Base-by-base conservation (phyloP, 331 rosid genomes). In the Stylosanthes scabra region DNA sequence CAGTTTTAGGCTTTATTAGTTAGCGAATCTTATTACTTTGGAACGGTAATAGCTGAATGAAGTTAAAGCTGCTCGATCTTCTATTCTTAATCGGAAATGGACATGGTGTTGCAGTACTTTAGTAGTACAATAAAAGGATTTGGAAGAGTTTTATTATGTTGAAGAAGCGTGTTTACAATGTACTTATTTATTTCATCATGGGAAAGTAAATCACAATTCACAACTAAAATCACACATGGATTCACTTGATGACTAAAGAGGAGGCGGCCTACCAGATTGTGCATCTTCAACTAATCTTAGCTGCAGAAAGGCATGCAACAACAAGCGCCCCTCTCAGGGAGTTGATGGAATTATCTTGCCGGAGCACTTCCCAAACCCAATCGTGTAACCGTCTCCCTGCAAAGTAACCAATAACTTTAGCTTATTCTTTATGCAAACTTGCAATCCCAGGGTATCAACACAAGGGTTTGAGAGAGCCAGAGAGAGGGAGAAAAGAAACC, bases 341-440 rank as follows among this genome's bases (percentile, higher is more conserved):
- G 81, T 72, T 42, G 97, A 50, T 14, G 98, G 97, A 59, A 82
- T 71, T 70, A 94, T 70, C 87, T 88, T 94, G 59, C 99, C 99
- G 0, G 84, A 58, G 86, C 99, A 94, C 11, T 79, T 83, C 5
- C 99, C 97, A 6, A 94, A 94, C 44, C 99, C 99, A 55, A 91
- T 60, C 15, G 82, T 91, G 92, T 91, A 91, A 62, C 89, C 96
- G 42, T 84, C 61, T 49, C 97, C 99, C 97, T 94, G 86, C 81
- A 49, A 7, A 9, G 10, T 76, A 74, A 66, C 50, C 70, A 63
- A 61, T 0, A 50, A 59, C 28, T 41, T 72, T 27, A 76, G 40
- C 76, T 50, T 34, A 34, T 34, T 34, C 68, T 9, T 51, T 11
- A 63, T 42, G 13, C 14, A 59, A 47, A 10, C 11, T 69, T 20